Evolutionary conservation across 352 stramenopile species (phyloP).

Genomic region (Sclerospora graminicola): DNA sequence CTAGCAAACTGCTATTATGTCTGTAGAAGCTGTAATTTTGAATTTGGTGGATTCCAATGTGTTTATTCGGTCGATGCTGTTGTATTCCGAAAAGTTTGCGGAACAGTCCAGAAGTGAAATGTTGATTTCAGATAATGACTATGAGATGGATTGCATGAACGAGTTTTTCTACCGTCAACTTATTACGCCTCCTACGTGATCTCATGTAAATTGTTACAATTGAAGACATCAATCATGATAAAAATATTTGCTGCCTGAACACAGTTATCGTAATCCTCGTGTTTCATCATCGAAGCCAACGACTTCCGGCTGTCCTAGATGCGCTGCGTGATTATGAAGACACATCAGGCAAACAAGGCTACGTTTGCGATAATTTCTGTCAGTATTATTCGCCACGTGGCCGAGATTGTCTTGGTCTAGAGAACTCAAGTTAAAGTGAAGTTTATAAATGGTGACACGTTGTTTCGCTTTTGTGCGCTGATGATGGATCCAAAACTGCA

Average conservation of each 20-base stretch:
- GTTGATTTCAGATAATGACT: conserved; percentile 36
- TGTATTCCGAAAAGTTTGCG: conserved; percentile 68
- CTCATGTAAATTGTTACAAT: conserved; percentile 93
- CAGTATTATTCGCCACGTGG: conserved; percentile 93
- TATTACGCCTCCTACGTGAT: conserved; percentile 86
- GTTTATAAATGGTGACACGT: conserved; percentile 91
- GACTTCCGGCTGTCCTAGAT: conserved; percentile 62
- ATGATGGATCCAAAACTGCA: conserved; percentile 84
- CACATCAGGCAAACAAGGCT: conserved; percentile 47
- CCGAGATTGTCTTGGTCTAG: conserved; percentile 88
- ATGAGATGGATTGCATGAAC: conserved; percentile 68
- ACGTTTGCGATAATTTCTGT: conserved; percentile 86
- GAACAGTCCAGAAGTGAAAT: conserved; percentile 25
- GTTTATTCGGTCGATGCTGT: conserved; percentile 90
- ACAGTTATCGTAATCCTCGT: conserved; percentile 93
- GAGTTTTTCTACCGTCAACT: conserved; percentile 86
- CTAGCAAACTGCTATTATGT: conserved; percentile 1
- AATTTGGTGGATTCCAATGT: conserved; percentile 96
- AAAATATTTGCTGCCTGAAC: conserved; percentile 98
- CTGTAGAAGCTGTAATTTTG: conserved; percentile 80
- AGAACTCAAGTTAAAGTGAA: conserved; percentile 91
- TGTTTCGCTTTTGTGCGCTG: conserved; percentile 85
- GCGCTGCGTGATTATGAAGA: conserved; percentile 60
- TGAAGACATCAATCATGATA: conserved; percentile 93
- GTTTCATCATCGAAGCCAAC: conserved; percentile 83